Evolutionary conservation across 805 yeast genomes (phyloP), one percentile per base, ranked within the genome.

Genomic region (Barnettozyma sp.): DNA sequence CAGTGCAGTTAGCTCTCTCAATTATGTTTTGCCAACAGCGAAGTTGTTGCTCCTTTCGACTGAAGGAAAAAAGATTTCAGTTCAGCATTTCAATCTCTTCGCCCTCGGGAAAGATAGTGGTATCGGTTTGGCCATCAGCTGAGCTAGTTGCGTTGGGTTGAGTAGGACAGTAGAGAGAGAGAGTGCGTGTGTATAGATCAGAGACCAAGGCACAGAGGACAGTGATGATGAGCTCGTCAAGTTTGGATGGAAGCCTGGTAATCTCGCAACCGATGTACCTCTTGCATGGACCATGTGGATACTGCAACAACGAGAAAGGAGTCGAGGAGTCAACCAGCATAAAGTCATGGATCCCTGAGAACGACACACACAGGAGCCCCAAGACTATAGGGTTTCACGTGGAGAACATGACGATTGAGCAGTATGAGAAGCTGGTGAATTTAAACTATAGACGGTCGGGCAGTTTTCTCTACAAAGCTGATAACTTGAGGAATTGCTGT

Each of bases 361-460:
- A 43, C 23, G 23, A 22, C 19, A 30, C 26, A 5, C 34, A 17
- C 14, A 42, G 27, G 16, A 43, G 50, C 7, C 32, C 35, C 43
- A 53, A 59, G 11, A 58, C 65, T 3, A 30, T 60, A 7, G 70
- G 70, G 7, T 58, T 73, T 35, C 60, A 59, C 13, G 62, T 65
- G 8, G 65, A 64, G 30, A 55, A 55, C n/a, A 64, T 77, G 62
- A 53, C 74, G 0, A 60, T 71, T 6, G 54, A 55, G 13, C 70
- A 68, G 19, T 86, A 86, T 50, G 88, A 83, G 49, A 50, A 46
- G 15, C 53, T 83, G 44, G 73, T 88, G 48, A 78, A 85, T 46
- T 60, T 66, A 45, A 95, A 95, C 2, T 86, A 72, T 51, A 71
- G 94, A 54, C 63, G 97, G 36, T 81, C 92, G 22, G 96, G 96